Conservation (phyloP, 208 protist species). For the Wallacemonas rigidus region DNA sequence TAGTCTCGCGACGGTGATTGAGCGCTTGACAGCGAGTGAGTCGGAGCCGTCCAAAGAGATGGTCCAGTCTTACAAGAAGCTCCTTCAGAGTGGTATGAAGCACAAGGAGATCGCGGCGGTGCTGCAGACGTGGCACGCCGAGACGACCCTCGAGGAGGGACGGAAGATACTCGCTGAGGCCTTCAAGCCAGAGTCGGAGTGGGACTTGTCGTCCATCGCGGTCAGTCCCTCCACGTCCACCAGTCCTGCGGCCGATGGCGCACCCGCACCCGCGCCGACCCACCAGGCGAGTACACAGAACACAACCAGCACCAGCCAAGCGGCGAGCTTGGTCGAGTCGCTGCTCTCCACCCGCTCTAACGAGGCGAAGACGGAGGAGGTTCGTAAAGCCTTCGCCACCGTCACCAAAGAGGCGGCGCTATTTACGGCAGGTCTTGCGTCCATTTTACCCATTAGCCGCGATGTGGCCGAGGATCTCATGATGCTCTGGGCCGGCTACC, state of each 20-base stretch:
- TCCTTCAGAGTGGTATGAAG: conserved; percentile 13
- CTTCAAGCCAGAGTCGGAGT: conserved; percentile 12
- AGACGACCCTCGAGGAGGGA: conserved; percentile 11
- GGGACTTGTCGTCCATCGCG: neutral
- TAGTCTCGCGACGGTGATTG: conserved; percentile 51
- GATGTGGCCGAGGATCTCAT: conserved; percentile 62
- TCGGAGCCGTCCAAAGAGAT: conserved; percentile 11
- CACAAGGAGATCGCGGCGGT: conserved; percentile 8
- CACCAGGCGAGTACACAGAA: neutral
- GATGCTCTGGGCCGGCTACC: conserved; percentile 63
- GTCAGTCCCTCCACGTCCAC: neutral
- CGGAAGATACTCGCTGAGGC: conserved; percentile 2
- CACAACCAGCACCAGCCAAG: neutral
- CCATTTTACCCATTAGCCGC: conserved; percentile 55
- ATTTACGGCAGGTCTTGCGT: conserved; percentile 24
- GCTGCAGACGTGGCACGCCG: conserved; percentile 12
- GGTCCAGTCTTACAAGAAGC: conserved; percentile 9
- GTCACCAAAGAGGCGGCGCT: neutral
- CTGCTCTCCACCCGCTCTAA: neutral
- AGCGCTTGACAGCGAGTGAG: conserved; percentile 24
- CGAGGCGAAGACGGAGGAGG: neutral
- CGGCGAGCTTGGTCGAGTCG: neutral
- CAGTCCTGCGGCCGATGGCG: neutral
- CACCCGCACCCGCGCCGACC: neutral
- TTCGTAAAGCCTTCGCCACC: neutral